These are phyloP conservation scores for Pichia insulana DNA, from an alignment of 805 yeast species.

Conservation along the genomic window DNA sequence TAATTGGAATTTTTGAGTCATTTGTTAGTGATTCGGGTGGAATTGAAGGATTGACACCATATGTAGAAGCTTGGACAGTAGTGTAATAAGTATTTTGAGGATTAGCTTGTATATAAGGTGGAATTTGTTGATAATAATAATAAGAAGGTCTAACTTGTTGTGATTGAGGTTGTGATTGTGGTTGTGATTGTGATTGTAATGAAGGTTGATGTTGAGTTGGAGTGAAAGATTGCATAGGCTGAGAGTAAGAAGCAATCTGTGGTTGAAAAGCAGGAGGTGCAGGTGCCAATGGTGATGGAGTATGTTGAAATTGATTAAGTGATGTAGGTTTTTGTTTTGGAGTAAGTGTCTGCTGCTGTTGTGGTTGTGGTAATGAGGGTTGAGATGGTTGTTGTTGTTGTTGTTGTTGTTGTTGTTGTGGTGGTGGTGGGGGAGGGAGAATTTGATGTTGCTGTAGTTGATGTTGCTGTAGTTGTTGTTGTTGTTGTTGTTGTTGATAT, in stretches of 20 bases:
- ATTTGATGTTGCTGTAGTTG: constrained; percentile 5
- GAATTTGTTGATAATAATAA: constrained; percentile 1
- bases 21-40: too few relatives aligned
- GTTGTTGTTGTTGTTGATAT: constrained; percentile 8
- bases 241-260: not conserved
- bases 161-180: constrained; percentile 2
- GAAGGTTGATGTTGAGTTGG: not conserved
- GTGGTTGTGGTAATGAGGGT: too few relatives aligned
- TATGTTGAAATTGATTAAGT: too few relatives aligned
- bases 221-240: not conserved
- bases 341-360: not conserved
- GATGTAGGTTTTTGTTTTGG: too few relatives aligned
- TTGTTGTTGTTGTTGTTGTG: constrained; percentile 8
- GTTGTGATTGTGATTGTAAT: constrained; percentile 1
- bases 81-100: too few relatives aligned
- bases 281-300: too few relatives aligned
- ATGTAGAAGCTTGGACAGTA: too few relatives aligned
- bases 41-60: too few relatives aligned
- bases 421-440: not conserved
- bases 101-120: not conserved
- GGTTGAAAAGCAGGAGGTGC: too few relatives aligned
- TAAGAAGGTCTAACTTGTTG: constrained; percentile 1
- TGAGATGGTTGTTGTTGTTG: constrained; percentile 4
- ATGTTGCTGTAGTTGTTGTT: constrained; percentile 3
- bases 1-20: too few relatives aligned